Evolutionary conservation across 306 rosid species (phyloP), one percentile per base, ranked within the genome.

Genomic region (Potentilla sterilis): DNA sequence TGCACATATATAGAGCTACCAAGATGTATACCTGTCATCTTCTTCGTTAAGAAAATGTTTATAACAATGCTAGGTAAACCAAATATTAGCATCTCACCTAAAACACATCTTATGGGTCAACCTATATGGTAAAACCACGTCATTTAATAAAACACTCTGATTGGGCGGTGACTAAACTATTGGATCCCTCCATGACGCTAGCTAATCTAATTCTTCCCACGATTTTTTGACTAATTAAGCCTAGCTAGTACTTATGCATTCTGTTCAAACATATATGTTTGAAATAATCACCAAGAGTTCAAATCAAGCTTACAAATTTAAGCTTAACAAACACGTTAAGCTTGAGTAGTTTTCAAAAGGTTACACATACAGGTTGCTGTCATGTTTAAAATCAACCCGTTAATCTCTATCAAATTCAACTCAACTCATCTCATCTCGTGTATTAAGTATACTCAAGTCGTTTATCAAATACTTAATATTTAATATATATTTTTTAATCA

Each of bases 121-220:
- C n/a, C n/a, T n/a, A n/a, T n/a, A n/a, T n/a, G n/a, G n/a, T n/a
- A n/a, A n/a, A n/a, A n/a, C n/a, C n/a, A n/a, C n/a, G n/a, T n/a
- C n/a, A n/a, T n/a, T n/a, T n/a, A n/a, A n/a, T n/a, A n/a, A n/a
- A n/a, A n/a, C n/a, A n/a, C n/a, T n/a, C n/a, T n/a, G n/a, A n/a
- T n/a, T n/a, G n/a, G n/a, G n/a, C n/a, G n/a, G n/a, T n/a, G n/a
- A n/a, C n/a, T n/a, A n/a, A n/a, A n/a, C 15, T 42, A 42, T 42
- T 52, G 52, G 37, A 48, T 43, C 66, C 51, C 57, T 22, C 3
- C 6, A 40, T 67, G 51, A 54, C 18, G 18, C 12, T 55, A 52
- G 37, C 49, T 65, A 64, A 59, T 32, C 65, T n/a, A 71, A 54
- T 52, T 52, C 37, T 54, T 72, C 37, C 52, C 62, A 71, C 64